Evolutionary conservation across 2,329 filamentous ascomycete genomes (phyloP).

Genomic region (Colletotrichum musae): DNA sequence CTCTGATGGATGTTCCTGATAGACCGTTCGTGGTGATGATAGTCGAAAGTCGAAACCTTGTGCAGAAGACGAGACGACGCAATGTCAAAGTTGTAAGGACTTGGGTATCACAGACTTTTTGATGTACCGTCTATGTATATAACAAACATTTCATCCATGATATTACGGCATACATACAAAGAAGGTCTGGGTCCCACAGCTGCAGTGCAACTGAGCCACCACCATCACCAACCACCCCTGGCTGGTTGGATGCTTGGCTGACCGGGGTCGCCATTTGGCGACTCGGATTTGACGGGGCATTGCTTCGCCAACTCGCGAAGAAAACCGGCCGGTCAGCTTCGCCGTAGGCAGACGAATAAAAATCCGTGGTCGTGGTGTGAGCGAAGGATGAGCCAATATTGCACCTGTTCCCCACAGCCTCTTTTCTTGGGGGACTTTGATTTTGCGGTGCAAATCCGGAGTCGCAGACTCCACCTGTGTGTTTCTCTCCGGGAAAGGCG

Average conservation of each 20-base stretch:
- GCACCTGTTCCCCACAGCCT: conserved; percentile 27
- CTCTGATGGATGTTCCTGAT: background rate
- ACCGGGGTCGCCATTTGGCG: conserved; percentile 17
- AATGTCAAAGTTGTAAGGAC: too few species aligned
- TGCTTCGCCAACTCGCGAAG: conserved; percentile 4
- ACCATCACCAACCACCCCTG: background rate
- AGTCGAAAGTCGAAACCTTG: too few species aligned
- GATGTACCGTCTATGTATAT: too few species aligned
- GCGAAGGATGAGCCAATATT: conserved; percentile 27
- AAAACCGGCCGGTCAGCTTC: background rate
- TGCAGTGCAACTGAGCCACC: conserved; percentile 23
- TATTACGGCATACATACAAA: background rate
- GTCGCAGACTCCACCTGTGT: background rate
- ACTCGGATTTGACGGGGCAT: conserved; percentile 15
- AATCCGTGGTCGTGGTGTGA: conserved; percentile 3
- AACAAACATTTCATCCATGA: too few species aligned
- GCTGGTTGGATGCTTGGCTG: conserved; percentile 8
- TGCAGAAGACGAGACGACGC: too few species aligned
- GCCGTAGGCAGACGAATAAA: conserved; percentile 32
- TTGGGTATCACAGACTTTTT: too few species aligned
- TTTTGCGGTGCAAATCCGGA: background rate
- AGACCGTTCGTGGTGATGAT: too few species aligned
- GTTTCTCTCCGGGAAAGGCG: background rate
- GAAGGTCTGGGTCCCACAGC: background rate
- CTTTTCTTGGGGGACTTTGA: conserved; percentile 8